phyloP scores from a whole-genome alignment of 2,329 filamentous ascomycete species.

The Sclerotinia borealis region DNA sequence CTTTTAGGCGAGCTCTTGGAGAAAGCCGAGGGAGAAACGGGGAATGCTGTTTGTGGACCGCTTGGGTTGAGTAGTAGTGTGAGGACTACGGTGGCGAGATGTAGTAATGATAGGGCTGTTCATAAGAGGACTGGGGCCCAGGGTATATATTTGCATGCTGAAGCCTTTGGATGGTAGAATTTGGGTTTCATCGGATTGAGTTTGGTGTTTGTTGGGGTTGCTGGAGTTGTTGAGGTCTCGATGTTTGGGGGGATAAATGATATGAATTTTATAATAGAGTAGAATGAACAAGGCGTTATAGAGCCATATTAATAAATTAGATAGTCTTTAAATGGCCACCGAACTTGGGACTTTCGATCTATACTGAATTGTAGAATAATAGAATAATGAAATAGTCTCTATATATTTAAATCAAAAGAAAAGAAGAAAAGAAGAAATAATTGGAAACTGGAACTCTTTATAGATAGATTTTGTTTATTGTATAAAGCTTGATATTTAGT shows the following conservation, averaged over 20 bases:
- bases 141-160: constrained; percentile 54
- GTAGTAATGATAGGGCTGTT: constrained; percentile 56
- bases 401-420: too few species aligned
- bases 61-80: constrained; percentile 46
- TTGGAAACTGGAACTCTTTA: too few species aligned
- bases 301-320: neutral
- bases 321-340: neutral
- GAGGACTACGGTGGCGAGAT: constrained; percentile 47
- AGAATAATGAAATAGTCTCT: too few species aligned
- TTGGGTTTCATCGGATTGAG: neutral
- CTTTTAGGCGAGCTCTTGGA: constrained; percentile 50
- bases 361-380: too few species aligned
- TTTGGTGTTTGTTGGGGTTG: neutral
- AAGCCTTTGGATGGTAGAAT: constrained; percentile 49
- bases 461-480: too few species aligned
- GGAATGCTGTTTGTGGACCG: constrained; percentile 55
- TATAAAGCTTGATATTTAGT: too few species aligned
- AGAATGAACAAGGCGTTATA: neutral
- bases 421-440: too few species aligned
- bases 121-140: constrained; percentile 60
- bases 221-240: neutral
- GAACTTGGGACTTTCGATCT: neutral
- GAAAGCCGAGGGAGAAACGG: constrained; percentile 54
- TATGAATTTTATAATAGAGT: neutral
- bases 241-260: neutral